A percentile compares a stretch with the other conserved stretches of the same genome.
Conservation (phyloP, 257 asterid species). For the Nicotiana obtusifolia region DNA sequence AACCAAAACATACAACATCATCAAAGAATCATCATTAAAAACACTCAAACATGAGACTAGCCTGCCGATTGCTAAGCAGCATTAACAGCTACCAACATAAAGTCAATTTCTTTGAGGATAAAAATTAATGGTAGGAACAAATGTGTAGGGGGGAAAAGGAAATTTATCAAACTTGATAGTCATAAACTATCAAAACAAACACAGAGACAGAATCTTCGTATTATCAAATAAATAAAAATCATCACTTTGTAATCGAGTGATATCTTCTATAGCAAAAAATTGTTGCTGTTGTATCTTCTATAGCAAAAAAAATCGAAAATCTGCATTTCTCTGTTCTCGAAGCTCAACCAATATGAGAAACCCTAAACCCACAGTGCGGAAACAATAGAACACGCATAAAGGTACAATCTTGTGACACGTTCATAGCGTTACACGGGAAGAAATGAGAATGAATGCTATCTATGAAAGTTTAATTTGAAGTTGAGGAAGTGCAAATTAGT, state of each 20-base stretch:
- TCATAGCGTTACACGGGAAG: background rate
- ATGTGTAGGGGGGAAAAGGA: background rate
- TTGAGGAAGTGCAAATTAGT: background rate
- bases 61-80: background rate
- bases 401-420: constrained; percentile 25
- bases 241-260: background rate
- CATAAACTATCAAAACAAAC: background rate
- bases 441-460: background rate
- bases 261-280: background rate
- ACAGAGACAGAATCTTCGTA: too few relatives aligned
- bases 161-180: background rate
- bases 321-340: background rate
- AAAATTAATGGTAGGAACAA: background rate
- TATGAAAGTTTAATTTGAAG: background rate
- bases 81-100: background rate
- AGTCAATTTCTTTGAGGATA: background rate
- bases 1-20: background rate
- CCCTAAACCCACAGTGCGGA: constrained; percentile 44
- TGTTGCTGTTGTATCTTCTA: background rate
- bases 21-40: background rate
- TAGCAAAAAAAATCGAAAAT: background rate
- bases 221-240: background rate
- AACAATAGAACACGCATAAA: constrained; percentile 8
- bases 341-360: constrained; percentile 12
- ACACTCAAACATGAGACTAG: background rate